Conservation (phyloP, 1,284 basidiomycete species). For the Xerocomus cyaneibrunnescens region DNA sequence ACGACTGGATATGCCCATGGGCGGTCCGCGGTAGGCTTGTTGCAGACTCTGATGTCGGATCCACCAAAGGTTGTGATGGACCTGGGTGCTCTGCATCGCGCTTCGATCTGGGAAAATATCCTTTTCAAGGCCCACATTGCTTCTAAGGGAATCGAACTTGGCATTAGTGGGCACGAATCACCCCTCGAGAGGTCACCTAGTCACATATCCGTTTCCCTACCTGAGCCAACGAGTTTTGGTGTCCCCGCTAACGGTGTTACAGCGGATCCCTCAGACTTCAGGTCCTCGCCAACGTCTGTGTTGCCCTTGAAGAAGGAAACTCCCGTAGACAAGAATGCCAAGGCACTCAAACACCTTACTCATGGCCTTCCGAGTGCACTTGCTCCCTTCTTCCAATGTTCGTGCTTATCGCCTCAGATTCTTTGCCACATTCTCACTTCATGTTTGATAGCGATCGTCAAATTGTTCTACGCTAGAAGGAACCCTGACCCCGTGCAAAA, state of each 20-base stretch:
- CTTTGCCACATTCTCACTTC: conserved; percentile 8
- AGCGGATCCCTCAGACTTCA: conserved; percentile 27
- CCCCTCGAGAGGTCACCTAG: conserved; percentile 48
- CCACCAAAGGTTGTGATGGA: conserved; percentile 69
- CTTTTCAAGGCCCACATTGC: conserved; percentile 64
- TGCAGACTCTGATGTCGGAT: conserved; percentile 73
- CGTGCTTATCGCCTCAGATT: conserved; percentile 18
- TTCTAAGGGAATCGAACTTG: conserved; percentile 50
- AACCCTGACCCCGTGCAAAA: conserved; percentile 77
- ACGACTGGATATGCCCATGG: conserved; percentile 86
- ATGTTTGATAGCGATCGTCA: conserved; percentile 67
- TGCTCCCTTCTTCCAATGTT: conserved; percentile 89
- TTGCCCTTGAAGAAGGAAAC: conserved; percentile 42
- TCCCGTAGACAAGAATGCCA: conserved; percentile 64
- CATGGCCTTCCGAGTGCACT: conserved; percentile 78
- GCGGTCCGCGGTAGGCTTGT: conserved; percentile 71
- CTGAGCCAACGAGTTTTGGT: conserved; percentile 36
- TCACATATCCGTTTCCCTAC: conserved; percentile 40
- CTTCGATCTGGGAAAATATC: conserved; percentile 85
- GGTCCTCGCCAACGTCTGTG: conserved; percentile 25
- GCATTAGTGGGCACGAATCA: conserved; percentile 41
- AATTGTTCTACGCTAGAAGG: conserved; percentile 82
- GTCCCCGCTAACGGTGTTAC: conserved; percentile 44
- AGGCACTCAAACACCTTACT: conserved; percentile 78
- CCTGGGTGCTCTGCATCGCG: conserved; percentile 83